phyloP scores from a whole-genome alignment of 495 filamentous ascomycete genomes.

The Sporormia fimetaria region DNA sequence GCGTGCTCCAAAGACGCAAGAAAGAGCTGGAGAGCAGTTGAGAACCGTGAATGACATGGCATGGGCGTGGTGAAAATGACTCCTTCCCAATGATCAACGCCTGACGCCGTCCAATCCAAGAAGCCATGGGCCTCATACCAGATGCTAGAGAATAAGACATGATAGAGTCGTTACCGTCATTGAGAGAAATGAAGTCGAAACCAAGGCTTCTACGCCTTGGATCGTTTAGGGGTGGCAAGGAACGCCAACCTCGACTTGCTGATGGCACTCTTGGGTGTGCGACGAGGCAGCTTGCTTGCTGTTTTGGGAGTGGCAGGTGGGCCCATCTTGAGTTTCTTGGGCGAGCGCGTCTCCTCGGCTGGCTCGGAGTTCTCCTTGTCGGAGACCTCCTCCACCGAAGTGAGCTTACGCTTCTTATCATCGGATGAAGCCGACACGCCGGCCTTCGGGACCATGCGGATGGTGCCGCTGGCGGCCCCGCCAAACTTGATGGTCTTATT shows the following conservation, averaged over 20 bases:
- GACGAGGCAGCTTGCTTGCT: constrained; percentile 14
- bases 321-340: constrained; percentile 28
- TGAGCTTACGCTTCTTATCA: constrained; percentile 34
- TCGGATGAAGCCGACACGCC: constrained; percentile 12
- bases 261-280: constrained; percentile 19
- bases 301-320: constrained; percentile 17
- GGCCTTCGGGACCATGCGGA: constrained; percentile 22
- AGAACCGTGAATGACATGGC: no score
- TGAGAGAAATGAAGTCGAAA: no score
- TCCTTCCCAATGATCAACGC: no score
- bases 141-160: no score
- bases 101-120: no score
- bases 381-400: constrained; percentile 12
- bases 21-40: no score
- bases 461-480: constrained; percentile 17
- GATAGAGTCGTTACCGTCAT: constrained; percentile 1
- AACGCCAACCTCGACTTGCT: constrained; percentile 31
- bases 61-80: no score
- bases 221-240: constrained; percentile 30
- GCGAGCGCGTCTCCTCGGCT: constrained; percentile 19
- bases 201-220: constrained; percentile 9
- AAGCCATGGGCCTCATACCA: no score
- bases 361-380: constrained; percentile 24
- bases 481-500: constrained; percentile 28
- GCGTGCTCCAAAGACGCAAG: no score